Base-by-base conservation (phyloP, 1,284 basidiomycete species). In the Ustilago tritici region DNA sequence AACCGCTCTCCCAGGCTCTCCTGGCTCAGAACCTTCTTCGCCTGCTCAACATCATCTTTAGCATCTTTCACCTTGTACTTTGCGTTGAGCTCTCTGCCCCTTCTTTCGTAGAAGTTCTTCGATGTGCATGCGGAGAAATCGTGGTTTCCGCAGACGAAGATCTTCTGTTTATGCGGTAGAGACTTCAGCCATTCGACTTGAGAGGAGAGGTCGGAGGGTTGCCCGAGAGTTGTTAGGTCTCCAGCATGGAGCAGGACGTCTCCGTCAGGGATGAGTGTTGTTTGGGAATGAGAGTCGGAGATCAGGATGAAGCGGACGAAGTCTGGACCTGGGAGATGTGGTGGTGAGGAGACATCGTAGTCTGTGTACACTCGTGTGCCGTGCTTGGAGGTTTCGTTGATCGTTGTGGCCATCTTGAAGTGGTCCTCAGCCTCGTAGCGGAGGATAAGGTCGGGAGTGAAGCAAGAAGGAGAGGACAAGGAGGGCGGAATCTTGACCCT, bases 81-180 rank as follows among this genome's bases (percentile, higher is more conserved):
- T 9, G 35, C 43, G 61, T 81, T 71, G 23, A 80, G 56, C 36
- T 73, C 19, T 9, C 63, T 47, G 7, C 76, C 79, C 3, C 58
- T 47, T 1, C 36, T 54, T 28, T 62, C 65, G 56, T 75, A 75
- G 47, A 60, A 80, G 14, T 46, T 46, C 7, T 57, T 40, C 1
- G 15, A 46, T 9, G 56, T 59, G 46, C 64, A 68, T 2, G 75
- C 65, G 9, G 64, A 35, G 36, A 74, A 79, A 41, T 79, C 79
- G 64, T 81, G 79, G 40, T 81, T 81, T 28, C 79, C 79, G 1
- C 66, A 71, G 7, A 62, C 63, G 50, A 79, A 66, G 32, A 79
- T 49, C 47, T 81, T 81, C 23, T 14, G 34, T 1, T 31, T 38
- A 43, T 81, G 79, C 4, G 76, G 67, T 10, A 79, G 54, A 6